phyloP scores from a whole-genome alignment of 495 filamentous ascomycete species.

The Penicillium canescens region DNA sequence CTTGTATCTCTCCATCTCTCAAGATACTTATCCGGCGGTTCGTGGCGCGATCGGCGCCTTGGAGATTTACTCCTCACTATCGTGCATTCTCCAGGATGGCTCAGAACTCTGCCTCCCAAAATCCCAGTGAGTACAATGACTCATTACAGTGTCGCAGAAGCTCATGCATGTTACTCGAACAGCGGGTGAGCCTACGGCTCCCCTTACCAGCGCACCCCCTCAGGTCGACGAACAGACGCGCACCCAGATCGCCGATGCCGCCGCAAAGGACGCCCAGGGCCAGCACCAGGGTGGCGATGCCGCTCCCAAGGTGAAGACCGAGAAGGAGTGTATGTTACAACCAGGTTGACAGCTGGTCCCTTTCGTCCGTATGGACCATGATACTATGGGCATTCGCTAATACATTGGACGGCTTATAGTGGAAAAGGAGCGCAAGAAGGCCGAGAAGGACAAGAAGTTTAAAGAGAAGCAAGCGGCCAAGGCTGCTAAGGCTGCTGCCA shows the following conservation, averaged over 20 bases:
- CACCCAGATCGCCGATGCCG: slow-evolving; percentile 43
- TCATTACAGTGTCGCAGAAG: slow-evolving; percentile 13
- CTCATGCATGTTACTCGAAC: slow-evolving; percentile 6
- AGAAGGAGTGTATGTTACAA: slow-evolving; percentile 53
- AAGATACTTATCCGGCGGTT: slow-evolving; percentile 52
- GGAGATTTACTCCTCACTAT: slow-evolving; percentile 46
- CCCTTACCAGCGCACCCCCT: slow-evolving; percentile 46
- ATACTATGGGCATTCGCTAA: slow-evolving; percentile 15
- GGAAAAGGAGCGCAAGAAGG: slow-evolving; percentile 59
- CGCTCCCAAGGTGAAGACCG: slow-evolving; percentile 57
- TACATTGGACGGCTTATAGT: slow-evolving; percentile 28
- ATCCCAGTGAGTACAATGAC: slow-evolving; percentile 48
- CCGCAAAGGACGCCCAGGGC: slow-evolving; percentile 35
- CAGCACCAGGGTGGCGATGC: slow-evolving; percentile 42
- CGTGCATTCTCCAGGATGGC: slow-evolving; percentile 58
- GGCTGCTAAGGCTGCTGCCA: slow-evolving; percentile 48
- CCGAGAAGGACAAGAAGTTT: slow-evolving; percentile 61
- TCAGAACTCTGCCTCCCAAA: slow-evolving; percentile 56
- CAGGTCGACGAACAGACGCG: slow-evolving; percentile 49
- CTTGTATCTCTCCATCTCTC: slow-evolving; percentile 27
- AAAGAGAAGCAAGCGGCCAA: slow-evolving; percentile 57
- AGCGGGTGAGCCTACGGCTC: slow-evolving; percentile 57
- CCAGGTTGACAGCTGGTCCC: background rate
- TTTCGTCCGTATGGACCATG: background rate
- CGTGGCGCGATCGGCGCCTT: slow-evolving; percentile 51